Percentiles rank a stretch among this genome's conserved stretches.
phyloP scores from a whole-genome alignment of 148 eudicot species.

The Pouteria glomerata region DNA sequence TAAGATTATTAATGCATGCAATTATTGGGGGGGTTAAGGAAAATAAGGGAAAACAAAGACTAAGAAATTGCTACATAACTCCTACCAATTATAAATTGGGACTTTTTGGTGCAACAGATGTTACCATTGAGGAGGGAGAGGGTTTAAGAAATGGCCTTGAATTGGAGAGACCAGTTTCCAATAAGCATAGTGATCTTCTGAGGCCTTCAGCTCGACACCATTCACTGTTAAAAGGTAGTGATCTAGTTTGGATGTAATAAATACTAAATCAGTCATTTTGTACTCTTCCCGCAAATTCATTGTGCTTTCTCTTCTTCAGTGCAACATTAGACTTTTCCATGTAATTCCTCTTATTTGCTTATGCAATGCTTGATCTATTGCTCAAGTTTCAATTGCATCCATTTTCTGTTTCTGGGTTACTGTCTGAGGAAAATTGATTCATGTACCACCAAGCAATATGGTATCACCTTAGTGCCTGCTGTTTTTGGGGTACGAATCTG shows the following conservation, averaged over 20 bases:
- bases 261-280: neutral
- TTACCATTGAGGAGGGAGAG: constrained; percentile 39
- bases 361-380: neutral
- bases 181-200: constrained; percentile 50
- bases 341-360: neutral
- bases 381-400: too few relatives aligned
- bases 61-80: neutral
- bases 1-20: neutral
- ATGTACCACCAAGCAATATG: neutral
- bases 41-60: neutral
- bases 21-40: neutral
- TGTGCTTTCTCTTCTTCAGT: neutral
- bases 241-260: constrained; percentile 10
- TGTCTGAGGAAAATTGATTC: neutral
- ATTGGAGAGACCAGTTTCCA: constrained; percentile 42
- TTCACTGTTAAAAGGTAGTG: constrained; percentile 52
- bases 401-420: neutral
- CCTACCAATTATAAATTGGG: constrained; percentile 21
- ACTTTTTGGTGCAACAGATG: constrained; percentile 35
- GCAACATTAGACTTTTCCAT: neutral
- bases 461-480: neutral
- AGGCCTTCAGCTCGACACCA: constrained; percentile 57
- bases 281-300: neutral
- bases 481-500: neutral
- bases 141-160: constrained; percentile 38